Evolutionary conservation across 1,139 yeast genomes (phyloP).

Genomic region (Pneumocystis oryctolagi): DNA sequence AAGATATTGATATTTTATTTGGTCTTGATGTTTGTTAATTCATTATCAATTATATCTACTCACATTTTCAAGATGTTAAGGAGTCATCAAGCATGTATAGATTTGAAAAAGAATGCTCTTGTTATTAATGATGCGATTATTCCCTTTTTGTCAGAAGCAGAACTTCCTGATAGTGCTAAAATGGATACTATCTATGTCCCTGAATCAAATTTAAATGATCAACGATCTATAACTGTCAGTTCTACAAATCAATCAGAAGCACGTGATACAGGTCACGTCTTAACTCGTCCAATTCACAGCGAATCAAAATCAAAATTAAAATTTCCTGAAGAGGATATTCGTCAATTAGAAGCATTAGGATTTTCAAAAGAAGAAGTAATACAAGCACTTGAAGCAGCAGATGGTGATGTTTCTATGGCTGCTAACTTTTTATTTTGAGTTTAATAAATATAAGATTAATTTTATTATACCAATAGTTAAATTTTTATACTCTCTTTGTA

Average conservation of each 20-base stretch:
- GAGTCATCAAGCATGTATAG: slow-evolving; percentile 73
- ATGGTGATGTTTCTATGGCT: slow-evolving; percentile 72
- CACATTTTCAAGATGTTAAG: slow-evolving; percentile 42
- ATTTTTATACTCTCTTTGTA: not conserved
- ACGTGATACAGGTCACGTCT: slow-evolving; percentile 13
- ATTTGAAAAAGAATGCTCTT: slow-evolving; percentile 52
- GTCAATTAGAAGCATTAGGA: slow-evolving; percentile 51
- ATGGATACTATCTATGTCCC: slow-evolving; percentile 8
- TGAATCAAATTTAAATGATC: slow-evolving; percentile 12
- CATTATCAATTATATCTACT: slow-evolving; percentile 14
- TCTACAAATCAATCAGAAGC: slow-evolving; percentile 7
- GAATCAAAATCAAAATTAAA: slow-evolving; percentile 14
- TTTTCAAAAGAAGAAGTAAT: slow-evolving; percentile 51
- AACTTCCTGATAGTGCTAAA: slow-evolving; percentile 37
- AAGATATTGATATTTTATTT: slow-evolving; percentile 41
- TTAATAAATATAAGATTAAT: not conserved
- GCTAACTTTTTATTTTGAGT: slow-evolving; percentile 50
- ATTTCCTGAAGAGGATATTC: slow-evolving; percentile 36
- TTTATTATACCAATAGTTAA: not conserved
- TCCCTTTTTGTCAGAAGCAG: slow-evolving; percentile 57
- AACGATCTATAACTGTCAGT: slow-evolving; percentile 3
- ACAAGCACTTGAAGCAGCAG: slow-evolving; percentile 47
- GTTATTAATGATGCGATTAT: slow-evolving; percentile 59
- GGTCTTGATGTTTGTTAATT: slow-evolving; percentile 26
- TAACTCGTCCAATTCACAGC: slow-evolving; percentile 11